Percentiles rank a stretch among this genome's conserved stretches.
phyloP scores from a whole-genome alignment of 352 stramenopile genomes.

The Blastocystis sp. region DNA sequence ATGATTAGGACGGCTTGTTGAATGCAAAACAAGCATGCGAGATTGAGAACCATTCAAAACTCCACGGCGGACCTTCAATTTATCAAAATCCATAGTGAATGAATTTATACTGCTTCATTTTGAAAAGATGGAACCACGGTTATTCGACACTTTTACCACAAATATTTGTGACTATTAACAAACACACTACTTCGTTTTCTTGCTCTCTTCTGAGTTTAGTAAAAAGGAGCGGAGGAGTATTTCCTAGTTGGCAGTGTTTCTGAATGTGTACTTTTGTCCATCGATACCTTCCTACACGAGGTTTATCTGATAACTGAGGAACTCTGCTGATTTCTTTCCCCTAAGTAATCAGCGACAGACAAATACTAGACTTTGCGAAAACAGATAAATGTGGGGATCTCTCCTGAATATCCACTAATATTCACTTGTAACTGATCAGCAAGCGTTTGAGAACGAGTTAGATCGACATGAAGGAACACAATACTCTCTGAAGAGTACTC shows the following conservation, averaged over 20 bases:
- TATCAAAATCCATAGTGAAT: conserved; percentile 17
- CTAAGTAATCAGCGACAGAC: neutral
- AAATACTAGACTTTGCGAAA: neutral
- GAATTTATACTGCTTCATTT: neutral
- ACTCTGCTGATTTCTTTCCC: conserved; percentile 21
- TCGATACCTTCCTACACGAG: neutral
- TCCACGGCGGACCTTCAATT: neutral
- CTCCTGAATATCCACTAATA: conserved; percentile 20
- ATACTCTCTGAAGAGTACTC: neutral
- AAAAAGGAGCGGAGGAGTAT: neutral
- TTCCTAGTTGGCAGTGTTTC: neutral
- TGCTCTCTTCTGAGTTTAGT: neutral
- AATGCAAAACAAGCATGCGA: neutral
- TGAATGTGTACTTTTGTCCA: neutral
- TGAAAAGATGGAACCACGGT: neutral
- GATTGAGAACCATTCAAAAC: neutral
- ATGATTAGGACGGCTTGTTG: neutral
- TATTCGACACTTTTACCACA: neutral
- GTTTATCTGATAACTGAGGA: neutral
- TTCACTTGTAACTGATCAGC: neutral
- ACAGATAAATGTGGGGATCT: conserved; percentile 33
- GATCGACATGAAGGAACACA: conserved; percentile 42
- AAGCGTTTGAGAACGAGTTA: neutral
- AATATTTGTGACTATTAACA: neutral
- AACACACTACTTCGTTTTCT: conserved; percentile 11